These are phyloP conservation scores for Triticum aestivum DNA, from an alignment of 176 grass and related monocot genomes.

Conservation along the genomic window DNA sequence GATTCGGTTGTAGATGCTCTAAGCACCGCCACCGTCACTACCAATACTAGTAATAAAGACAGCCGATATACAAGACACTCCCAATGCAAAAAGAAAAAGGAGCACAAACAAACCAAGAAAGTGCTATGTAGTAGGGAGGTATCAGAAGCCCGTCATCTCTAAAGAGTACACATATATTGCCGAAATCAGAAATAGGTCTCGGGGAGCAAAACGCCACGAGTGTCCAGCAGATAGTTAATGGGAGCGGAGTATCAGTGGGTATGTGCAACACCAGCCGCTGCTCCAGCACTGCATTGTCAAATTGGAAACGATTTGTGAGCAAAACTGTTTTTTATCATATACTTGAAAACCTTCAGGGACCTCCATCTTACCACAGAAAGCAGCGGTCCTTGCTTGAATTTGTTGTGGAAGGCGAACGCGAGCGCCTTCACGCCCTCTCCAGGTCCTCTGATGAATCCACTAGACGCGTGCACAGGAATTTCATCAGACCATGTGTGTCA, in stretches of 20 bases:
- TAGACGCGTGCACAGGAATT: conserved; percentile 34
- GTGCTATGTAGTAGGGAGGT: neutral
- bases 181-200: neutral
- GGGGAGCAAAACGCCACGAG: neutral
- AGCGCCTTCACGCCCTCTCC: conserved; percentile 81
- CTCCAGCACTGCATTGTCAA: conserved; percentile 77
- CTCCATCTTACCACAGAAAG: conserved; percentile 78
- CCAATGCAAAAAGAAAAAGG: neutral
- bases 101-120: neutral
- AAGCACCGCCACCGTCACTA: neutral
- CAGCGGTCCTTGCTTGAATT: conserved; percentile 90
- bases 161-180: neutral
- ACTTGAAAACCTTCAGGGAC: neutral
- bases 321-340: neutral
- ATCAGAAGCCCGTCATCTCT: neutral
- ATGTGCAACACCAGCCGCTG: conserved; percentile 93
- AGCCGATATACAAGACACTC: neutral
- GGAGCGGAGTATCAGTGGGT: conserved; percentile 75
- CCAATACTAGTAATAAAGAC: neutral
- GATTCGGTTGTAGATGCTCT: too few relatives aligned
- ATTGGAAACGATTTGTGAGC: conserved; percentile 25
- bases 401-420: conserved; percentile 87
- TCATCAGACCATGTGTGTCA: neutral
- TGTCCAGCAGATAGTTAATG: conserved; percentile 32
- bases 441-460: conserved; percentile 95